phyloP scores from a whole-genome alignment of 495 filamentous ascomycete genomes.

The Penicillium ucsense region DNA sequence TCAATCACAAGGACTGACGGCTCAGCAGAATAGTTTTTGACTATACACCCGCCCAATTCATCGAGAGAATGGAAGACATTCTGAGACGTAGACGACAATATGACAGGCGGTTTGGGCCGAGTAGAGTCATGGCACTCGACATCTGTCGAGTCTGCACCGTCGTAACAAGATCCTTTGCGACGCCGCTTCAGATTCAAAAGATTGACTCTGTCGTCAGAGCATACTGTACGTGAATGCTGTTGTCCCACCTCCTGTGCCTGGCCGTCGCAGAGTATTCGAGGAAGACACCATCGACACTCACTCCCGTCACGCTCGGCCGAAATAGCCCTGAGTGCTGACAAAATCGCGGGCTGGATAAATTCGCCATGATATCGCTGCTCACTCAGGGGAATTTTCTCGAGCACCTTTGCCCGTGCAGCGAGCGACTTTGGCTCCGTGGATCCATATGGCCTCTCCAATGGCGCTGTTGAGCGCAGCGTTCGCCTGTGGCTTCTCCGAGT shows the following conservation, averaged over 20 bases:
- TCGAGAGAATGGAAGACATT: constrained; percentile 20
- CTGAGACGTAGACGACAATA: constrained; percentile 22
- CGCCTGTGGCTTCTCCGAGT: not conserved
- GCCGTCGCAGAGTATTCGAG: constrained; percentile 12
- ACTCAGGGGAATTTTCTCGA: constrained; percentile 17
- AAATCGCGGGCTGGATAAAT: constrained; percentile 22
- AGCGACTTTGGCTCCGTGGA: constrained; percentile 35
- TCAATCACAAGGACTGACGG: constrained; percentile 14
- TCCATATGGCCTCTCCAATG: constrained; percentile 25
- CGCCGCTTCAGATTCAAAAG: too few relatives aligned
- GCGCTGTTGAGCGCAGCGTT: constrained; percentile 22
- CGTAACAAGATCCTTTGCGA: too few relatives aligned
- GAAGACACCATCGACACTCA: constrained; percentile 32
- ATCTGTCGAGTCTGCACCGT: not conserved
- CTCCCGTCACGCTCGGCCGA: not conserved
- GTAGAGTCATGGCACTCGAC: not conserved
- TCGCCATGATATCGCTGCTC: constrained; percentile 23
- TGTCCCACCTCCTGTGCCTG: not conserved
- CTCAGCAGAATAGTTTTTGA: constrained; percentile 27
- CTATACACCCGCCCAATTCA: constrained; percentile 20
- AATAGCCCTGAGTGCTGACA: constrained; percentile 20
- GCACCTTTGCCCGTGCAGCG: constrained; percentile 26
- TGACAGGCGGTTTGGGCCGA: constrained; percentile 15
- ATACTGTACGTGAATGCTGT: too few relatives aligned
- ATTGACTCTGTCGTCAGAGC: too few relatives aligned